These are phyloP conservation scores for Toxoplasma gondii DNA, from an alignment of 169 alveolate genomes.

Conservation along the genomic window DNA sequence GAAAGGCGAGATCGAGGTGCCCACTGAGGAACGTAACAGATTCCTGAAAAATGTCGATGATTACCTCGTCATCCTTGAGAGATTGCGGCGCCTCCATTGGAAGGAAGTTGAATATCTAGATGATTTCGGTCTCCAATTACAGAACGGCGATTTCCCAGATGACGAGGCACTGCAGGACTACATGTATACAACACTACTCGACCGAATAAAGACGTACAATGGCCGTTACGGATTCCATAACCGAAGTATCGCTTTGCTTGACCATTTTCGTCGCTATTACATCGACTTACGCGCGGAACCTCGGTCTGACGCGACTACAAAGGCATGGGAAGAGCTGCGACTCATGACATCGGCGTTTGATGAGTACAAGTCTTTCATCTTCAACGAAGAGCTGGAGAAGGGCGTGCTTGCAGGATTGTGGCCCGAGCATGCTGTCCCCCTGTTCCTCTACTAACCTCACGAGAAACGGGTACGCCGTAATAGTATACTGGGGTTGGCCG, in stretches of 20 bases:
- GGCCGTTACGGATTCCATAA: not conserved
- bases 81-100: not conserved
- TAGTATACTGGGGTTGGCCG: no score
- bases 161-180: not conserved
- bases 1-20: not conserved
- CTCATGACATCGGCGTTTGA: not conserved
- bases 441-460: not conserved
- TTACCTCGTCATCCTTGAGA: constrained; percentile 1
- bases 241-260: not conserved
- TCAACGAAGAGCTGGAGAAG: not conserved
- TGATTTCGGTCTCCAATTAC: not conserved
- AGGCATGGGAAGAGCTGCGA: not conserved
- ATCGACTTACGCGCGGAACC: not conserved
- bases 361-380: not conserved
- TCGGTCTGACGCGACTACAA: not conserved
- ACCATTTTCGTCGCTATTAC: not conserved
- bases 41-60: not conserved
- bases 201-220: not conserved
- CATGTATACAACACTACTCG: not conserved
- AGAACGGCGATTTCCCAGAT: not conserved
- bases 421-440: not conserved
- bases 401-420: not conserved
- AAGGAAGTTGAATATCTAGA: not conserved
- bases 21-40: not conserved
- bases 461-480: no score